These are phyloP conservation scores for Fusarium palustre DNA, from an alignment of 2,329 filamentous ascomycete species.

Conservation along the genomic window DNA sequence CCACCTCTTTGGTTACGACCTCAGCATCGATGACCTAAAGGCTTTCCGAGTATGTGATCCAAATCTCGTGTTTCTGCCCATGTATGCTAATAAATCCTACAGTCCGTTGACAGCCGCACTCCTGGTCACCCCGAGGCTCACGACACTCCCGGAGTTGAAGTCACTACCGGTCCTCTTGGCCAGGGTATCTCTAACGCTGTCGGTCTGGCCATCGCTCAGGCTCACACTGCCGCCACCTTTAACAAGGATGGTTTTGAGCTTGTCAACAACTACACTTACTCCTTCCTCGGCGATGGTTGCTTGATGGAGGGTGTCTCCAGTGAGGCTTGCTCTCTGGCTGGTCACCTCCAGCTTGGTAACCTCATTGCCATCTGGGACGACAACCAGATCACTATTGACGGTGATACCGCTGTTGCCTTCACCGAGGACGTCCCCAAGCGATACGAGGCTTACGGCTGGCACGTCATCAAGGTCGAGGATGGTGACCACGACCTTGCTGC, in stretches of 20 bases:
- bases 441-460: slow-evolving; percentile 98
- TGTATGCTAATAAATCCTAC: slow-evolving; percentile 22
- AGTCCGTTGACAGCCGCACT: slow-evolving; percentile 77
- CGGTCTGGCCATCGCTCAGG: slow-evolving; percentile 96
- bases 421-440: slow-evolving; percentile 96
- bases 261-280: slow-evolving; percentile 96
- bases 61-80: not conserved
- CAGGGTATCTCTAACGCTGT: slow-evolving; percentile 98
- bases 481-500: slow-evolving; percentile 88
- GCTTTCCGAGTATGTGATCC: slow-evolving; percentile 85
- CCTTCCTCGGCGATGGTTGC: slow-evolving; percentile 97
- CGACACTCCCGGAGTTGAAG: slow-evolving; percentile 96
- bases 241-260: slow-evolving; percentile 96
- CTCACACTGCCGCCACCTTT: slow-evolving; percentile 89
- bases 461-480: slow-evolving; percentile 84
- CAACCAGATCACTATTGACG: slow-evolving; percentile 96
- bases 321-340: slow-evolving; percentile 91
- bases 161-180: slow-evolving; percentile 96
- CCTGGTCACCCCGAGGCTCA: slow-evolving; percentile 97
- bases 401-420: slow-evolving; percentile 95
- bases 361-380: slow-evolving; percentile 97
- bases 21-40: slow-evolving; percentile 94
- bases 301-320: slow-evolving; percentile 97
- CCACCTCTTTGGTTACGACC: slow-evolving; percentile 91
- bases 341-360: slow-evolving; percentile 97